phyloP scores from a whole-genome alignment of 208 protist species.

The Acanthamoeba triangularis region DNA sequence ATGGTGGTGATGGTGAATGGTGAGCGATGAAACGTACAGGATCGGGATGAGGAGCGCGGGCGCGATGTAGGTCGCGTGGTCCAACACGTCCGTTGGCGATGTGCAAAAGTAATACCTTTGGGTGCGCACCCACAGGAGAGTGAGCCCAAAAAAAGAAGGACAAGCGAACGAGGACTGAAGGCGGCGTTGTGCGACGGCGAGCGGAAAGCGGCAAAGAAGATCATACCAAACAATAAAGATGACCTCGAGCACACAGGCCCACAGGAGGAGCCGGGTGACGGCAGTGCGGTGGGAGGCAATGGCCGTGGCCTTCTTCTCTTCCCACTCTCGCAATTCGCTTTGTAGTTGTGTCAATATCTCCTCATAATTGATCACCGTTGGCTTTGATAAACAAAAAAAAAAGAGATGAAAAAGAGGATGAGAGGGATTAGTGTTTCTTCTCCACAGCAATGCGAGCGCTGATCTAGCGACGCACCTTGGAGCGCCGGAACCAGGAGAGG shows the following conservation, averaged over 20 bases:
- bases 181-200: not conserved
- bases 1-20: not conserved
- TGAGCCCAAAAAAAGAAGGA: not conserved
- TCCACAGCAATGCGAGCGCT: not conserved
- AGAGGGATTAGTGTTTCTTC: not conserved
- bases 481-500: slow-evolving; percentile 48
- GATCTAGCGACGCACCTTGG: not conserved
- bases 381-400: not conserved
- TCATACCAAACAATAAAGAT: slow-evolving; percentile 51
- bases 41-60: slow-evolving; percentile 21
- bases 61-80: not conserved
- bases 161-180: not conserved
- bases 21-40: not conserved
- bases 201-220: too few relatives aligned
- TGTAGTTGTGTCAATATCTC: slow-evolving; percentile 50
- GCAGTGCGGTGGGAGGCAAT: not conserved
- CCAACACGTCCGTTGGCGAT: slow-evolving; percentile 3
- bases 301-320: not conserved
- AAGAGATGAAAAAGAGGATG: not conserved
- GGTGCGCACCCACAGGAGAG: not conserved
- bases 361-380: slow-evolving; percentile 37
- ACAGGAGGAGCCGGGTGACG: slow-evolving; percentile 44
- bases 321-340: slow-evolving; percentile 20
- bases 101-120: slow-evolving; percentile 31
- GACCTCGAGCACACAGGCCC: slow-evolving; percentile 23